phyloP scores from a whole-genome alignment of 2,329 filamentous ascomycete species.

The Xylaria sp. region DNA sequence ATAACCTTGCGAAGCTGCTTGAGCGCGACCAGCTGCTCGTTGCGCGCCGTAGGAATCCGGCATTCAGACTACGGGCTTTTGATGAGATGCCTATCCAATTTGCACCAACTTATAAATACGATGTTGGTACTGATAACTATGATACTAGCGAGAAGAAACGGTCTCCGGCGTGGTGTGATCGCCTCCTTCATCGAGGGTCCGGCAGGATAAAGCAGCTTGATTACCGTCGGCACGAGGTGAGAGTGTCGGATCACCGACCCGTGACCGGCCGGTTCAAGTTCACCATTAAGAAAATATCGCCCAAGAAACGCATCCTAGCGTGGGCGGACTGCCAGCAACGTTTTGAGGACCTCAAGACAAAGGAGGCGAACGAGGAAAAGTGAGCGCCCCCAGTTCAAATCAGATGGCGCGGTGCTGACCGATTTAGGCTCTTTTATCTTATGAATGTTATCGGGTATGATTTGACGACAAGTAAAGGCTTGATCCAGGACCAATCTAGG shows the following conservation, averaged over 20 bases:
- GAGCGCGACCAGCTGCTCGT: slow-evolving; percentile 93
- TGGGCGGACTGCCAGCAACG: slow-evolving; percentile 77
- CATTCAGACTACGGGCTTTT: slow-evolving; percentile 86
- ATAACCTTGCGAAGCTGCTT: slow-evolving; percentile 83
- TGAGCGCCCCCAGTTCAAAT: slow-evolving; percentile 53
- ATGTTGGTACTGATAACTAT: slow-evolving; percentile 92
- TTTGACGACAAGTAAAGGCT: slow-evolving; percentile 52
- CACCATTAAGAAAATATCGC: slow-evolving; percentile 80
- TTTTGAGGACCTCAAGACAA: slow-evolving; percentile 74
- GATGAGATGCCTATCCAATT: slow-evolving; percentile 91
- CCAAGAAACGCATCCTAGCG: slow-evolving; percentile 65
- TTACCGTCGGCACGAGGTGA: slow-evolving; percentile 87
- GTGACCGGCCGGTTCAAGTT: slow-evolving; percentile 86
- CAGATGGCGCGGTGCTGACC: slow-evolving; percentile 32
- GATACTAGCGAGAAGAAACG: slow-evolving; percentile 94
- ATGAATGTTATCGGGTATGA: slow-evolving; percentile 61
- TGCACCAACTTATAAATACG: slow-evolving; percentile 97
- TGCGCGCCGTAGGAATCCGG: slow-evolving; percentile 85
- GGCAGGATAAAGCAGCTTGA: slow-evolving; percentile 86
- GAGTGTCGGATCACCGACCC: slow-evolving; percentile 89
- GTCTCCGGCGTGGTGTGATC: slow-evolving; percentile 95
- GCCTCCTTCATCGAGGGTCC: slow-evolving; percentile 82
- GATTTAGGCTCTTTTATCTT: slow-evolving; percentile 55
- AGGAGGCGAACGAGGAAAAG: slow-evolving; percentile 76
- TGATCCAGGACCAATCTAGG: slow-evolving; percentile 49